Conservation (phyloP, 2,329 filamentous ascomycete species). For the Sporothrix humicola region DNA sequence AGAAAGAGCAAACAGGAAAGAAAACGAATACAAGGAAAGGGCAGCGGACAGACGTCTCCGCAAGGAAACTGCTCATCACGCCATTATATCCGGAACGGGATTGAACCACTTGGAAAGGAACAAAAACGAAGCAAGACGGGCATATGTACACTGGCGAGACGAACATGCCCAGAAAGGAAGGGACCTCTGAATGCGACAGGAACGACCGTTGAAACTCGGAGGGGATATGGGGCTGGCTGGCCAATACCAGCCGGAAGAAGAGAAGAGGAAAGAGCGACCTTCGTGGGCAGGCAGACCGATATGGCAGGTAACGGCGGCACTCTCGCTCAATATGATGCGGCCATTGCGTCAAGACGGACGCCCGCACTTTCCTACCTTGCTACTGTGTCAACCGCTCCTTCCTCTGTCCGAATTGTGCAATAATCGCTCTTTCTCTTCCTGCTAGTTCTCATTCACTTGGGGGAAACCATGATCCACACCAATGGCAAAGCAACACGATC, state of each 20-base stretch:
- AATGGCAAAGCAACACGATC: background rate
- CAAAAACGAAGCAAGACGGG: no score
- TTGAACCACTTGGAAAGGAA: background rate
- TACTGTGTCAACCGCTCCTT: background rate
- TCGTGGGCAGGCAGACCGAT: background rate
- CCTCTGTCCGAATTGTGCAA: background rate
- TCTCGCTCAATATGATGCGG: background rate
- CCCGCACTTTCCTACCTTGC: background rate
- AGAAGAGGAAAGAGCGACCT: slow-evolving; percentile 14
- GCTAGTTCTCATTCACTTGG: background rate
- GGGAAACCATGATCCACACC: background rate
- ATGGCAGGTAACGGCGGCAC: background rate
- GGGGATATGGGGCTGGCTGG: background rate
- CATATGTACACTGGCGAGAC: no score
- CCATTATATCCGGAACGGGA: background rate
- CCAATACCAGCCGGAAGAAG: no score
- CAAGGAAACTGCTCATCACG: background rate
- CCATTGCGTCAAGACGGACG: background rate
- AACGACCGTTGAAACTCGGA: background rate
- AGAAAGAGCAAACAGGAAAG: background rate
- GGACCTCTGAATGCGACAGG: background rate
- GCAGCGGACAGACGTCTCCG: no score
- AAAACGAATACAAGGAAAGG: background rate
- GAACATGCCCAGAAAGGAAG: background rate
- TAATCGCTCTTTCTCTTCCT: no score